phyloP scores from a whole-genome alignment of 176 grass and related monocot species.

The Zizania latifolia region DNA sequence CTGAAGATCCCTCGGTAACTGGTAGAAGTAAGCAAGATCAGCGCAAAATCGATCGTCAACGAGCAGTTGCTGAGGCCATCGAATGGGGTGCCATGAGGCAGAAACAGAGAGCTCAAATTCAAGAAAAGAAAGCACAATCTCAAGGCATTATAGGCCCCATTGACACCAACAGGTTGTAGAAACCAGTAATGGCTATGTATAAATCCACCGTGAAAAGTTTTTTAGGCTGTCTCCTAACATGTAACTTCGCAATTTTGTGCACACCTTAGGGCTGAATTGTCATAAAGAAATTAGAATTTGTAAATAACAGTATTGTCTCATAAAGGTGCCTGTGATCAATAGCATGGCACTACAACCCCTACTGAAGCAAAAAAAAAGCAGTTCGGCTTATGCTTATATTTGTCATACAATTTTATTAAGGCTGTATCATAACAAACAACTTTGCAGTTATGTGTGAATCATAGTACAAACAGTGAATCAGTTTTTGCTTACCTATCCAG shows the following conservation, averaged over 20 bases:
- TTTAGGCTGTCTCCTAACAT: constrained; percentile 14
- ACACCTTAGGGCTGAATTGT: not conserved
- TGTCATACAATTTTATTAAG: not conserved
- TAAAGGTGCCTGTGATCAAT: constrained; percentile 16
- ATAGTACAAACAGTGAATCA: too few species aligned
- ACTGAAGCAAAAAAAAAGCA: constrained; percentile 23
- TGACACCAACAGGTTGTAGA: constrained; percentile 18
- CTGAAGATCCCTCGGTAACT: constrained; percentile 14
- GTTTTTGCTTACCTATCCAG: too few species aligned
- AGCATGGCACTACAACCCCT: constrained; percentile 4
- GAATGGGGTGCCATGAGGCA: constrained; percentile 53
- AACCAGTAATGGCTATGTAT: not conserved
- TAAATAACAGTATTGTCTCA: constrained; percentile 23
- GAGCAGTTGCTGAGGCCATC: constrained; percentile 50
- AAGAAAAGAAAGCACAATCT: constrained; percentile 29
- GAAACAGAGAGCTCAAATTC: constrained; percentile 27
- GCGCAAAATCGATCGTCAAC: constrained; percentile 28
- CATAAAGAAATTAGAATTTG: constrained; percentile 20
- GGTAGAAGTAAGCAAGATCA: constrained; percentile 17
- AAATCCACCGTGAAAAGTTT: not conserved
- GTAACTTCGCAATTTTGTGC: constrained; percentile 15
- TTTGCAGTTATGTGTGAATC: not conserved
- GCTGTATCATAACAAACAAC: not conserved
- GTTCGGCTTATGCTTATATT: not conserved
- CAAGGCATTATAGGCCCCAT: constrained; percentile 14